Conservation (phyloP, 352 stramenopile genomes). For the Blastocystis sp. region DNA sequence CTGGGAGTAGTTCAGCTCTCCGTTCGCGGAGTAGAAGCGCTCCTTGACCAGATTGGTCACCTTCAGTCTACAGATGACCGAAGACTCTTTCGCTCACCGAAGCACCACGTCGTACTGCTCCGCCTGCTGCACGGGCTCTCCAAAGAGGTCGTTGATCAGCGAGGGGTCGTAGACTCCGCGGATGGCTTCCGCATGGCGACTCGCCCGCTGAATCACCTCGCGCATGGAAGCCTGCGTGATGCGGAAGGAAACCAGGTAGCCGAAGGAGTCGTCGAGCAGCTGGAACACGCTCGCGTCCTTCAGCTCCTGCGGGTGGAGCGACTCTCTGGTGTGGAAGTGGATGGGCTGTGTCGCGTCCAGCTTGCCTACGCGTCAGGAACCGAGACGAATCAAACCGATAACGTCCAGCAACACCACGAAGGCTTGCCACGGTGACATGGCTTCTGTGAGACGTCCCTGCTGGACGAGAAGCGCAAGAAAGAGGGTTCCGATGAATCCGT, state of each 20-base stretch:
- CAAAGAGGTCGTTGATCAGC: not conserved
- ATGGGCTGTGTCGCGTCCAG: not conserved
- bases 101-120: conserved; percentile 2
- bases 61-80: not conserved
- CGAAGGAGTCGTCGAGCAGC: conserved; percentile 4
- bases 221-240: not conserved
- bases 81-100: not conserved
- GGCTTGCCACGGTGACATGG: not conserved
- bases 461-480: not conserved
- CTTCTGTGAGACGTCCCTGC: not conserved
- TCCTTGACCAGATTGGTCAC: not conserved
- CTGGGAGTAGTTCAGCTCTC: conserved; percentile 10
- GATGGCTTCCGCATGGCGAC: not conserved
- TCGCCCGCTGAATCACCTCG: not conserved
- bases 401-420: conserved; percentile 2
- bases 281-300: not conserved
- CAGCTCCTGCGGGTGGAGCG: too few species aligned
- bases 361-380: not conserved
- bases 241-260: not conserved
- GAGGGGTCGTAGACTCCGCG: not conserved
- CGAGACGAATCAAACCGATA: not conserved
- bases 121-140: not conserved
- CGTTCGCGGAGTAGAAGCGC: not conserved
- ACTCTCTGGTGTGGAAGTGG: not conserved
- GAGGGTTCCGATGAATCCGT: not conserved